These are phyloP conservation scores for Geranium rotundifolium DNA, from an alignment of 345 rosid species.

Conservation along the genomic window DNA sequence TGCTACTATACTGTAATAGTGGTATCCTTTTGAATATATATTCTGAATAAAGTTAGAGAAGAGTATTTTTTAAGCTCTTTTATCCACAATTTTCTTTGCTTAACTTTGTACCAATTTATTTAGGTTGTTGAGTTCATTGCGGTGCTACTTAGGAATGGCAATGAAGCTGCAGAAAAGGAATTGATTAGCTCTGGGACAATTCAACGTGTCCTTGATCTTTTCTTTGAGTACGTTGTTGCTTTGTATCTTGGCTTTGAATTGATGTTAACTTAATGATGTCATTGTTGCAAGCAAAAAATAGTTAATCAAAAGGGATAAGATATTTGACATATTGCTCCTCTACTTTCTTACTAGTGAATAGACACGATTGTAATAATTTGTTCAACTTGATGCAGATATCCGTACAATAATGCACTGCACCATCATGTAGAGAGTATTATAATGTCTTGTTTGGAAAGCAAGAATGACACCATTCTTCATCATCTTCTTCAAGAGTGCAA, in stretches of 20 bases:
- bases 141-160: slow-evolving; percentile 63
- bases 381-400: slow-evolving; percentile 51
- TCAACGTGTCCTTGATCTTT: slow-evolving; percentile 63
- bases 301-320: background rate
- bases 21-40: background rate
- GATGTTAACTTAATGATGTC: background rate
- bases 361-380: background rate
- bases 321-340: too few species aligned
- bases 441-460: slow-evolving; percentile 73
- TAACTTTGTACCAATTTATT: slow-evolving; percentile 13
- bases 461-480: slow-evolving; percentile 44
- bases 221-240: slow-evolving; percentile 60
- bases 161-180: slow-evolving; percentile 77
- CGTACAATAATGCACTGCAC: slow-evolving; percentile 88
- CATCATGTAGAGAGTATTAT: slow-evolving; percentile 91
- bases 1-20: background rate
- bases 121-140: slow-evolving; percentile 97
- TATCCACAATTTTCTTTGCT: background rate
- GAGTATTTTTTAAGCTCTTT: background rate
- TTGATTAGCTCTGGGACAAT: slow-evolving; percentile 71
- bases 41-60: background rate
- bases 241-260: slow-evolving; percentile 2
- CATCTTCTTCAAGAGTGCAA: slow-evolving; percentile 76
- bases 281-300: background rate
- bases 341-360: background rate